These are phyloP conservation scores for Talaromyces rugulosus DNA, from an alignment of 2,329 filamentous ascomycete genomes.

Conservation along the genomic window DNA sequence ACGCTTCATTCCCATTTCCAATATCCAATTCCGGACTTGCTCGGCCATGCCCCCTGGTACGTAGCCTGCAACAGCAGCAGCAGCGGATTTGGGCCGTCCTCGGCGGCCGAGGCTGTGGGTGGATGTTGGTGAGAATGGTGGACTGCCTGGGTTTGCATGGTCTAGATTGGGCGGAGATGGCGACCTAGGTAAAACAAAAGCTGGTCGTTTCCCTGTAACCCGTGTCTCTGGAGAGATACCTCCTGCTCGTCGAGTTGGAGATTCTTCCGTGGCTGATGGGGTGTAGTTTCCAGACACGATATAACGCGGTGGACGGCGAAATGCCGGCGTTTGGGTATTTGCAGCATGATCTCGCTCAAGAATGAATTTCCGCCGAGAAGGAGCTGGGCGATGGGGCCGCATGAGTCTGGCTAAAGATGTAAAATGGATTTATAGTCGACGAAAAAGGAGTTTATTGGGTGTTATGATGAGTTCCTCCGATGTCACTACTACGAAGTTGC, in stretches of 20 bases:
- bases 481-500: no score
- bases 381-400: neutral
- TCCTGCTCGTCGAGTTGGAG: slow-evolving; percentile 4
- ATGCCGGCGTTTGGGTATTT: slow-evolving; percentile 14
- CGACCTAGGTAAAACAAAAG: slow-evolving; percentile 35
- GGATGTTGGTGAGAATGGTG: slow-evolving; percentile 34
- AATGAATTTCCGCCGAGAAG: slow-evolving; percentile 10
- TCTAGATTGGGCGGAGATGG: slow-evolving; percentile 26
- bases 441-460: no score
- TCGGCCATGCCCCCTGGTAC: slow-evolving; percentile 37
- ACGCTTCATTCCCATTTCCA: slow-evolving; percentile 33
- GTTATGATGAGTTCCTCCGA: no score
- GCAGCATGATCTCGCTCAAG: slow-evolving; percentile 8
- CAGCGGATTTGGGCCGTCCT: slow-evolving; percentile 20
- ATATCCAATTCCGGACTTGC: slow-evolving; percentile 38
- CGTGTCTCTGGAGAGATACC: slow-evolving; percentile 16
- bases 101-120: slow-evolving; percentile 24
- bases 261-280: slow-evolving; percentile 15
- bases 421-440: no score
- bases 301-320: slow-evolving; percentile 26
- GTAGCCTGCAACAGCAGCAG: slow-evolving; percentile 24
- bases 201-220: slow-evolving; percentile 26
- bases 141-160: neutral
- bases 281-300: slow-evolving; percentile 22
- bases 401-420: no score